Evolutionary conservation across 2,329 filamentous ascomycete species (phyloP).

Genomic region (Fulvia fulva): DNA sequence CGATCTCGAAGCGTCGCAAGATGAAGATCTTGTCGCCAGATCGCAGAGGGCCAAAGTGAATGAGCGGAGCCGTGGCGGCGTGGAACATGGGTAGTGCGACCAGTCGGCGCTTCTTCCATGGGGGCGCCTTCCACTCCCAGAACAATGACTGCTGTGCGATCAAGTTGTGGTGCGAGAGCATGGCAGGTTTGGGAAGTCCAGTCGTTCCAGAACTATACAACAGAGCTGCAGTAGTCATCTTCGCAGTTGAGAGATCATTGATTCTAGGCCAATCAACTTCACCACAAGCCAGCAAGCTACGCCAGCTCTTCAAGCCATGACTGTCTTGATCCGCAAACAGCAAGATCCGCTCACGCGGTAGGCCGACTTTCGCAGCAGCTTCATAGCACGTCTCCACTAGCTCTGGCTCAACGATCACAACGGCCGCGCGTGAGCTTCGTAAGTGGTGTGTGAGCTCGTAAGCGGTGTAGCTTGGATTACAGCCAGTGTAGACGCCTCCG

Average conservation of each 20-base stretch:
- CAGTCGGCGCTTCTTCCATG: slow-evolving; percentile 32
- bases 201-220: slow-evolving; percentile 56
- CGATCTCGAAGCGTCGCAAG: slow-evolving; percentile 48
- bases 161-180: slow-evolving; percentile 55
- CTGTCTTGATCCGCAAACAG: slow-evolving; percentile 34
- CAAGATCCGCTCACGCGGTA: slow-evolving; percentile 40
- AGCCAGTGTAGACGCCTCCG: slow-evolving; percentile 33
- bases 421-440: slow-evolving; percentile 30
- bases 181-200: slow-evolving; percentile 53
- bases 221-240: slow-evolving; percentile 46
- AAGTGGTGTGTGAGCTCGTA: slow-evolving; percentile 18
- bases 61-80: slow-evolving; percentile 39
- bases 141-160: slow-evolving; percentile 50
- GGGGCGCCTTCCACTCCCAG: slow-evolving; percentile 35
- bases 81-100: slow-evolving; percentile 51
- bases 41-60: slow-evolving; percentile 33
- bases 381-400: slow-evolving; percentile 21
- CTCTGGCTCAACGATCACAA: slow-evolving; percentile 31
- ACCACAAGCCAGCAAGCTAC: slow-evolving; percentile 37
- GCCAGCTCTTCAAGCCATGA: slow-evolving; percentile 15
- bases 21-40: slow-evolving; percentile 38
- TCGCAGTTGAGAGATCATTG: slow-evolving; percentile 37
- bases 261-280: slow-evolving; percentile 48
- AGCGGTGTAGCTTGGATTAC: slow-evolving; percentile 30
- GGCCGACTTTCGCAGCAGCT: slow-evolving; percentile 37